Conservation (phyloP, 1,284 basidiomycete species). For the Farysia itapuensis region DNA sequence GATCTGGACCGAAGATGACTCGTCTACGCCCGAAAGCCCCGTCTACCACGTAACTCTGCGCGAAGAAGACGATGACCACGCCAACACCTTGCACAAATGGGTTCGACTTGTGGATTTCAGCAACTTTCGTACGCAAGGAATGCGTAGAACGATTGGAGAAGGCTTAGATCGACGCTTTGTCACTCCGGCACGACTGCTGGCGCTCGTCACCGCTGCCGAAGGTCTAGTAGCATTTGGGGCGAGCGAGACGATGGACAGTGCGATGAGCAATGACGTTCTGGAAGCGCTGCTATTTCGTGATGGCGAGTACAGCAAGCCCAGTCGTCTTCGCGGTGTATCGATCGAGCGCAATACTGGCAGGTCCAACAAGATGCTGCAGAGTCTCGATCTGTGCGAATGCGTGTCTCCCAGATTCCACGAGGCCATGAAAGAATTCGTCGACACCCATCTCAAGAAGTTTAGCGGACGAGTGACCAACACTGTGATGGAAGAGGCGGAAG, state of each 20-base stretch:
- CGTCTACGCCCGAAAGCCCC: conserved; percentile 20
- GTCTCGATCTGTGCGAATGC: conserved; percentile 90
- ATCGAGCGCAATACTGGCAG: conserved; percentile 41
- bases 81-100: conserved; percentile 27
- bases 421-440: conserved; percentile 80
- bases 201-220: conserved; percentile 50
- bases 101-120: conserved; percentile 68
- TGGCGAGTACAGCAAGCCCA: conserved; percentile 46
- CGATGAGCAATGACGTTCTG: conserved; percentile 51
- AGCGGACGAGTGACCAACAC: conserved; percentile 32
- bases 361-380: conserved; percentile 67
- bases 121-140: conserved; percentile 90
- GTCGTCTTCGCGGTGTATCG: conserved; percentile 50
- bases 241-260: conserved; percentile 57
- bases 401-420: conserved; percentile 84
- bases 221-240: conserved; percentile 56
- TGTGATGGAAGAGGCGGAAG: conserved; percentile 37
- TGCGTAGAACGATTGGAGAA: conserved; percentile 86
- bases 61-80: conserved; percentile 28
- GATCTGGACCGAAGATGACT: conserved; percentile 44
- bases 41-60: conserved; percentile 42
- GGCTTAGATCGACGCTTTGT: conserved; percentile 87
- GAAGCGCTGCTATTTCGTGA: conserved; percentile 57
- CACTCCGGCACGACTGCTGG: conserved; percentile 75
- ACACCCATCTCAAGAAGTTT: conserved; percentile 68